A percentile compares a stretch with the other conserved stretches of the same genome.
Evolutionary conservation across 371 early-diverging fungal genomes (phyloP).

Genomic region (Quaeritorhiza haematococci): DNA sequence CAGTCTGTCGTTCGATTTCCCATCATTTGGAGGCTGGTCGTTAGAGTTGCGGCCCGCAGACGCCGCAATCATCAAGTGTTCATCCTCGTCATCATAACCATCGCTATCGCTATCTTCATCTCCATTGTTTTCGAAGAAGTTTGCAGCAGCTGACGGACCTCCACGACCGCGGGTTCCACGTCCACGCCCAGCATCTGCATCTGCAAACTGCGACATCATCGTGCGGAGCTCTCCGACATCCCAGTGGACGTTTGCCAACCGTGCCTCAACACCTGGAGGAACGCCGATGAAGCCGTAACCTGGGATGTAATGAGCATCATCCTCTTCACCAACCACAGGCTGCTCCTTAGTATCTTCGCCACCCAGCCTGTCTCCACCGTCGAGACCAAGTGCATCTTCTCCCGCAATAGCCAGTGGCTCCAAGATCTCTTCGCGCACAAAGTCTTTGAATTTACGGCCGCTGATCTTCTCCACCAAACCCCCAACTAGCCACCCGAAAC

Average conservation of each 20-base stretch:
- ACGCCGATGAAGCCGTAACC: conserved; percentile 19
- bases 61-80: not conserved
- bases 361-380: not conserved
- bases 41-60: not conserved
- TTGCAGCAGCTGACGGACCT: not conserved
- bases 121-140: not conserved
- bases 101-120: not conserved
- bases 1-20: too few species aligned
- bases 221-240: not conserved
- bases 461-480: conserved; percentile 19
- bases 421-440: conserved; percentile 2
- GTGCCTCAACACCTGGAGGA: conserved; percentile 15
- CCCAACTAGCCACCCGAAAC: conserved; percentile 28
- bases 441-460: not conserved
- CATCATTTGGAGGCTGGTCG: not conserved
- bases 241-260: conserved; percentile 14
- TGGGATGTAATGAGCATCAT: conserved; percentile 1
- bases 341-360: not conserved
- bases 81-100: not conserved
- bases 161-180: too few species aligned
- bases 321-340: conserved; percentile 9
- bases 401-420: not conserved
- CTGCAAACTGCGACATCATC: not conserved
- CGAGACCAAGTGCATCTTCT: not conserved
- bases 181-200: too few species aligned